These are phyloP conservation scores for Aspergillus ellipticus DNA, from an alignment of 495 filamentous ascomycete genomes.

Conservation along the genomic window DNA sequence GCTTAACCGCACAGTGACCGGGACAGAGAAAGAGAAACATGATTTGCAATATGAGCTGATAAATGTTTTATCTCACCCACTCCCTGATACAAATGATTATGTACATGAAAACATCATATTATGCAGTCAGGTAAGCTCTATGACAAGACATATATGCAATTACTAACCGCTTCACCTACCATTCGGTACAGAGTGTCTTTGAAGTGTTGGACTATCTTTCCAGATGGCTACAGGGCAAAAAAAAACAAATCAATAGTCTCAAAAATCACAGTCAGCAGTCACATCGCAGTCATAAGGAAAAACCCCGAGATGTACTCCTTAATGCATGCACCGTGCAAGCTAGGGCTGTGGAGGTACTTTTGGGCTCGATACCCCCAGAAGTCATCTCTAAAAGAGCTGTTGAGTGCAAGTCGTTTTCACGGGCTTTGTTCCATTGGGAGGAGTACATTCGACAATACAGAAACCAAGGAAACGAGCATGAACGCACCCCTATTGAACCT, in stretches of 20 bases:
- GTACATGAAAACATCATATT: slow-evolving; percentile 68
- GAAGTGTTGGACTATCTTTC: slow-evolving; percentile 86
- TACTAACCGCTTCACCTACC: neutral
- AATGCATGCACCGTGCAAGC: slow-evolving; percentile 50
- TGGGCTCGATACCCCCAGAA: slow-evolving; percentile 75
- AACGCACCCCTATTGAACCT: slow-evolving; percentile 46
- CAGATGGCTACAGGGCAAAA: slow-evolving; percentile 81
- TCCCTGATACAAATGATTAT: slow-evolving; percentile 49
- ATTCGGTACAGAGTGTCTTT: slow-evolving; percentile 68
- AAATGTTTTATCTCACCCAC: slow-evolving; percentile 59
- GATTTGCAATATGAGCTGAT: slow-evolving; percentile 68
- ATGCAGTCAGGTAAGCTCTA: slow-evolving; percentile 69
- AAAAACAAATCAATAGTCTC: slow-evolving; percentile 50
- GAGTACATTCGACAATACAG: slow-evolving; percentile 72
- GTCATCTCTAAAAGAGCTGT: slow-evolving; percentile 79
- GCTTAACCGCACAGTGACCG: slow-evolving; percentile 71
- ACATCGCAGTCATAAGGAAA: slow-evolving; percentile 37
- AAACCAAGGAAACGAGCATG: slow-evolving; percentile 29
- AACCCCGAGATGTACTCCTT: slow-evolving; percentile 31
- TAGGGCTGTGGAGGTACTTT: slow-evolving; percentile 56
- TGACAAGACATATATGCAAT: neutral
- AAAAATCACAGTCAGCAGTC: slow-evolving; percentile 32
- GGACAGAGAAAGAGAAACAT: slow-evolving; percentile 59
- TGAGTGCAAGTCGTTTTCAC: slow-evolving; percentile 86
- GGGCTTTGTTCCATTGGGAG: slow-evolving; percentile 92